Evolutionary conservation across 495 filamentous ascomycete genomes (phyloP), one percentile per base, ranked within the genome.

Genomic region (Trichoderma reesei): DNA sequence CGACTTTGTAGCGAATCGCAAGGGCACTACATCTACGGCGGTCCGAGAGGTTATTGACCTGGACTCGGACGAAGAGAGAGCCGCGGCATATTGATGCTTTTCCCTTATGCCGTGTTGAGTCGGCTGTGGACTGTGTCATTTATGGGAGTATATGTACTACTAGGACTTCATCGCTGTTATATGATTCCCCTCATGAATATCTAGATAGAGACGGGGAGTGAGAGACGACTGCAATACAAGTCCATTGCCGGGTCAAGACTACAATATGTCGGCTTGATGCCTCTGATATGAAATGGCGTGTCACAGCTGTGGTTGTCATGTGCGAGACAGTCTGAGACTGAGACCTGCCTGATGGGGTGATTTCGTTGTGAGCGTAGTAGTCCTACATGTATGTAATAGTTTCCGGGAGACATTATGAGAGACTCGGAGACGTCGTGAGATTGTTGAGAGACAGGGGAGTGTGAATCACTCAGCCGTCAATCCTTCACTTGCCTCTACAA

Each of bases 131-230:
- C 51, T 4, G 11, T 36, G 18, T 34, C 51, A 56, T 56, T 9
- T 56, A 34, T 56, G 26, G 34, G 14, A 56, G 51, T 33, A 56
- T 56, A 33, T 56, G 51, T 56, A 56, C 26, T 56, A 56, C 51
- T 34, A 56, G 0, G 6, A n/a, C 14, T 8, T 48, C 4, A 3
- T 48, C 20, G 9, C 26, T 31, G 34, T 56, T 33, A 33, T 34
- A 56, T 56, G 51, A 56, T 56, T 56, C 51, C 26, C 51, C 51
- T 56, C 51, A 56, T 56, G 18, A 56, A 56, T 56, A 56, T 56
- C 18, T 56, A 56, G 51, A 34, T 56, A 13, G 0, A 26, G 26
- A 26, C 26, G 26, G 2, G 51, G 20, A 56, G 51, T 46, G 42
- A 8, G 13, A 14, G 51, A 56, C 31, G 16, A 14, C 51, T 34